Conservation (phyloP, 2,329 filamentous ascomycete genomes). For the Parafenestella ontariensis region DNA sequence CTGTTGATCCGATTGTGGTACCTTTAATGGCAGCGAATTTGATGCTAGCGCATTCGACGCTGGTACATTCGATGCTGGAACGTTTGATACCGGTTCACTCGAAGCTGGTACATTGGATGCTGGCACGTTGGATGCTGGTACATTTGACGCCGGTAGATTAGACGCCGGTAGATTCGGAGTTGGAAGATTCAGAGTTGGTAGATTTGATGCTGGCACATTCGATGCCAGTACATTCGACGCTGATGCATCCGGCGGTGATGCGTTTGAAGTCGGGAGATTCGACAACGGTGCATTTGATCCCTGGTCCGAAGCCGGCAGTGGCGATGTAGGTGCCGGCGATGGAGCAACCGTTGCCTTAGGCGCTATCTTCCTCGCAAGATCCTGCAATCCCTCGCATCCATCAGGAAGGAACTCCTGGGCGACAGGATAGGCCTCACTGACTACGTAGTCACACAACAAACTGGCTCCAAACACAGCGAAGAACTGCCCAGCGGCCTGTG, state of each 20-base stretch:
- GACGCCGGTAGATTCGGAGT: too few species aligned
- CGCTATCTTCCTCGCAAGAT: slow-evolving; percentile 16
- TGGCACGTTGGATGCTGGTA: neutral
- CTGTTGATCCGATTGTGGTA: neutral
- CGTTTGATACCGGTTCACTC: neutral
- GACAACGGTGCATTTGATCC: neutral
- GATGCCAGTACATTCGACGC: neutral
- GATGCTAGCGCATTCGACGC: neutral
- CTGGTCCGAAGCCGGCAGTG: neutral
- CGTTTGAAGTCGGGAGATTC: neutral
- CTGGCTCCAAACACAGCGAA: slow-evolving; percentile 29
- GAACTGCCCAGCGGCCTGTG: slow-evolving; percentile 20
- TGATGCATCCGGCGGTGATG: neutral
- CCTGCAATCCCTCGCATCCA: slow-evolving; percentile 25
- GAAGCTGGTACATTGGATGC: neutral
- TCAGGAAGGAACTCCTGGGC: slow-evolving; percentile 22
- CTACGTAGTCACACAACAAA: slow-evolving; percentile 25
- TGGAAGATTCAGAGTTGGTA: too few species aligned
- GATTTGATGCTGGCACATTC: neutral
- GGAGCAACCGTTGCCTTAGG: neutral
- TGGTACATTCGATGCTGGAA: neutral
- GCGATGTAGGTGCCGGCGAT: neutral
- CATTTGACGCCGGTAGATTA: neutral
- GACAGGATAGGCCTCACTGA: slow-evolving; percentile 27
- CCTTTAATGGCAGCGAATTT: neutral